These are phyloP conservation scores for Crassisporium funariophilum DNA, from an alignment of 768 basidiomycete genomes.

Conservation along the genomic window DNA sequence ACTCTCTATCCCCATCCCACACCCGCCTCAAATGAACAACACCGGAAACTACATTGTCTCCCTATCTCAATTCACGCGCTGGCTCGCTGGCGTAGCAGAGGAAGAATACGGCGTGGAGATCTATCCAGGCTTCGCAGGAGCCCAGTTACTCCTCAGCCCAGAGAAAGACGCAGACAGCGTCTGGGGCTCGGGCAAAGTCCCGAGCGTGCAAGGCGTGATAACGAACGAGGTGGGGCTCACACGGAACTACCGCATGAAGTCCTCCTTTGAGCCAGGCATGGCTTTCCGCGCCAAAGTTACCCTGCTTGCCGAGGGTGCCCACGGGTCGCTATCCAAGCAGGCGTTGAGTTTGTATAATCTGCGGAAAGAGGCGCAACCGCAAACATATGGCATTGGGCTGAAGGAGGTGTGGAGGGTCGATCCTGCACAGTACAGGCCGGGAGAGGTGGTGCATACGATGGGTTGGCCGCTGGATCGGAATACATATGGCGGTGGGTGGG, in stretches of 20 bases:
- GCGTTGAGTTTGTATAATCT: slow-evolving; percentile 75
- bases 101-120: slow-evolving; percentile 83
- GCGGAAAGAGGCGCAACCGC: slow-evolving; percentile 70
- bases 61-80: slow-evolving; percentile 84
- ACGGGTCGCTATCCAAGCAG: slow-evolving; percentile 86
- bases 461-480: slow-evolving; percentile 88
- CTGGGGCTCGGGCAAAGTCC: slow-evolving; percentile 44
- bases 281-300: slow-evolving; percentile 92
- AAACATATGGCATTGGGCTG: slow-evolving; percentile 94
- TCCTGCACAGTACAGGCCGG: slow-evolving; percentile 61
- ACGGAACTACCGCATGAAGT: slow-evolving; percentile 72
- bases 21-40: slow-evolving; percentile 97
- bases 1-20: slow-evolving; percentile 78
- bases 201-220: slow-evolving; percentile 71
- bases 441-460: slow-evolving; percentile 88
- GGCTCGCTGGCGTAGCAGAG: slow-evolving; percentile 88
- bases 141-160: slow-evolving; percentile 71
- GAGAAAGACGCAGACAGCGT: slow-evolving; percentile 45
- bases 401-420: slow-evolving; percentile 97
- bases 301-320: slow-evolving; percentile 92
- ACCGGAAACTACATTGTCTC: slow-evolving; percentile 91
- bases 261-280: slow-evolving; percentile 95
- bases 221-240: slow-evolving; percentile 96
- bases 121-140: slow-evolving; percentile 96
- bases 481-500: slow-evolving; percentile 92